phyloP scores from a whole-genome alignment of 1,284 basidiomycete genomes.

The Rhodotorula sp. region DNA sequence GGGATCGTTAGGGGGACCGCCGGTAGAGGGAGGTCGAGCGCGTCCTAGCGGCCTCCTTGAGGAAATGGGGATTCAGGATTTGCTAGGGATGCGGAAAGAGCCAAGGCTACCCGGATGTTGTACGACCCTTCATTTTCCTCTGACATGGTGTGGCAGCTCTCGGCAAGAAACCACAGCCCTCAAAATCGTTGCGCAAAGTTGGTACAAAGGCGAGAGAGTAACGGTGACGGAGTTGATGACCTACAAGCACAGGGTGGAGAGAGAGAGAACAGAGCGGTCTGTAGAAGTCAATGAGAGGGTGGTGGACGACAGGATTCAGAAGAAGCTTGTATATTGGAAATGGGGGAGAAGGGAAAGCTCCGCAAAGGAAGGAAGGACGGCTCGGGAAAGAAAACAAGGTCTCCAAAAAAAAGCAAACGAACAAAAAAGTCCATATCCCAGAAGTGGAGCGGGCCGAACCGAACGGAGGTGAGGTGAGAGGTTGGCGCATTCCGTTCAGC shows the following conservation, averaged over 20 bases:
- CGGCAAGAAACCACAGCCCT: too few relatives aligned
- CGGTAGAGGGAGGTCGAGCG: background rate
- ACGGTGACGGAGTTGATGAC: too few relatives aligned
- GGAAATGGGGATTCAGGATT: background rate
- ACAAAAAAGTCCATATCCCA: background rate
- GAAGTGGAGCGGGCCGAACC: background rate
- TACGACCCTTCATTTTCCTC: too few relatives aligned
- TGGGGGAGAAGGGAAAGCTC: too few relatives aligned
- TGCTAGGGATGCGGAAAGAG: background rate
- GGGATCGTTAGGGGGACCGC: background rate
- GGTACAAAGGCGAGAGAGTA: too few relatives aligned
- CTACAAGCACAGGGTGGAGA: too few relatives aligned
- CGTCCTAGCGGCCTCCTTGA: background rate
- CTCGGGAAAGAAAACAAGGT: background rate
- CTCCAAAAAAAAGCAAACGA: background rate
- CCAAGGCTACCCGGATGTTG: background rate
- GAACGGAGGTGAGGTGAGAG: too few relatives aligned
- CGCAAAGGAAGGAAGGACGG: background rate
- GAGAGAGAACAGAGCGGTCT: too few relatives aligned
- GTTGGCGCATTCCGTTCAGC: slow-evolving; percentile 49
- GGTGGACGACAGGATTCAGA: too few relatives aligned
- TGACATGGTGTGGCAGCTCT: too few relatives aligned
- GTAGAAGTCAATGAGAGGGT: too few relatives aligned
- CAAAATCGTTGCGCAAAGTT: too few relatives aligned
- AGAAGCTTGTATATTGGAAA: background rate